phyloP scores from a whole-genome alignment of 1,139 yeast genomes.

The Geotrichum citri-aurantii region DNA sequence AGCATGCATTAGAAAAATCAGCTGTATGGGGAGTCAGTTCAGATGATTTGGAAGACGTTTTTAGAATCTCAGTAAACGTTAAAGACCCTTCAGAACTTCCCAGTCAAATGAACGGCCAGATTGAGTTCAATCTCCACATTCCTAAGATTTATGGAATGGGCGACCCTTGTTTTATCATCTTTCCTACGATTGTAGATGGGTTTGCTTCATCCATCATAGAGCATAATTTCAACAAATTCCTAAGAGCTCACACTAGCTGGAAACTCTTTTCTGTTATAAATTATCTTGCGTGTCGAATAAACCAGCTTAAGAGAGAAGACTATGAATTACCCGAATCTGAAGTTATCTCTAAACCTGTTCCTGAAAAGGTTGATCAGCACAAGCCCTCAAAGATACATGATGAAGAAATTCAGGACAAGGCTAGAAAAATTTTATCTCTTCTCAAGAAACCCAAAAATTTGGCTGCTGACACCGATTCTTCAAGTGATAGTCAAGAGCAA shows the following conservation, averaged over 20 bases:
- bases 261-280: slow-evolving; percentile 32
- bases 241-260: slow-evolving; percentile 27
- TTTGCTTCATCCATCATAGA: slow-evolving; percentile 28
- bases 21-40: slow-evolving; percentile 15
- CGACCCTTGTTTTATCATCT: slow-evolving; percentile 22
- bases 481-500: slow-evolving; percentile 10
- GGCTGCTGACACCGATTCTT: slow-evolving; percentile 6
- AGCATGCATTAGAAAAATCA: slow-evolving; percentile 13
- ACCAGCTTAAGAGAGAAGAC: slow-evolving; percentile 22
- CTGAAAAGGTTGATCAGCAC: slow-evolving; percentile 10
- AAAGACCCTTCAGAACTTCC: slow-evolving; percentile 17
- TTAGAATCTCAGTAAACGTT: background rate
- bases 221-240: slow-evolving; percentile 30
- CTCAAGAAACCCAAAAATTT: background rate
- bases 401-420: slow-evolving; percentile 21
- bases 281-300: slow-evolving; percentile 28
- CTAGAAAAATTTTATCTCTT: slow-evolving; percentile 12
- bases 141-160: slow-evolving; percentile 29
- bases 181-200: slow-evolving; percentile 22
- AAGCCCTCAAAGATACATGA: slow-evolving; percentile 16
- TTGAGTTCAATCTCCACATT: slow-evolving; percentile 26
- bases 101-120: slow-evolving; percentile 11
- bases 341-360: slow-evolving; percentile 1
- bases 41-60: slow-evolving; percentile 16
- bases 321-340: slow-evolving; percentile 11